Evolutionary conservation across 371 early-diverging fungal species (phyloP), one percentile per base, ranked within the genome.

Genomic region (Mucor velutinosus): DNA sequence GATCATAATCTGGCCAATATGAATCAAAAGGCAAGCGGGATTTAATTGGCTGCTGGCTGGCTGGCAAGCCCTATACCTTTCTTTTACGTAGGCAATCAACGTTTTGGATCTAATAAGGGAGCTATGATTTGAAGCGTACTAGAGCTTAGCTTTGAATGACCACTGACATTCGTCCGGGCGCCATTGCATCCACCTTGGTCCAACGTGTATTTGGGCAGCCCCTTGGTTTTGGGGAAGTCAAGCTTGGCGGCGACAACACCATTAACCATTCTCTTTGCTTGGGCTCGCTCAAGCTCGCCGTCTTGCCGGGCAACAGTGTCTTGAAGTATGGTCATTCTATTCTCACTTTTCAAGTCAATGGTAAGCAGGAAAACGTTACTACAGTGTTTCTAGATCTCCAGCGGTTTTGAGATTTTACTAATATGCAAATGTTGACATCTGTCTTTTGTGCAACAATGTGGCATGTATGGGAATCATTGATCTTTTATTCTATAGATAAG

Each of bases 221-320:
- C 59, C 60, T 71, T 56, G 69, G 71, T 51, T 72, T 66, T 66
- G 71, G 72, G 15, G 77, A 77, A 67, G 69, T 71, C 45, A 73
- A 76, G 63, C 70, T 65, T 69, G 72, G 71, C 55, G 68, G 63
- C 56, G 67, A 69, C 53, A 69, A 35, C 55, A 71, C 71, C 62
- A 74, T 66, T 69, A 70, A 67, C 35, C 70, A 72, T 65, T 73
- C 72, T 45, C 70, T 77, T 70, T 72, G 74, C 56, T 49, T 72
- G 62, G 70, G 73, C 58, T 71, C 71, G 17, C 57, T 65, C 60
- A 60, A 60, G 67, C 71, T 70, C 12, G 65, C 68, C 51, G 37
- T 69, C 58, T 75, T 75, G 69, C 65, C 69, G 60, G 43, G 64
- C 58, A 69, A 69, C 58, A 63, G 66, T 29, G 43, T 32, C 59